Conservation (phyloP, 2,329 filamentous ascomycete genomes). For the Neonectria ditissima region DNA sequence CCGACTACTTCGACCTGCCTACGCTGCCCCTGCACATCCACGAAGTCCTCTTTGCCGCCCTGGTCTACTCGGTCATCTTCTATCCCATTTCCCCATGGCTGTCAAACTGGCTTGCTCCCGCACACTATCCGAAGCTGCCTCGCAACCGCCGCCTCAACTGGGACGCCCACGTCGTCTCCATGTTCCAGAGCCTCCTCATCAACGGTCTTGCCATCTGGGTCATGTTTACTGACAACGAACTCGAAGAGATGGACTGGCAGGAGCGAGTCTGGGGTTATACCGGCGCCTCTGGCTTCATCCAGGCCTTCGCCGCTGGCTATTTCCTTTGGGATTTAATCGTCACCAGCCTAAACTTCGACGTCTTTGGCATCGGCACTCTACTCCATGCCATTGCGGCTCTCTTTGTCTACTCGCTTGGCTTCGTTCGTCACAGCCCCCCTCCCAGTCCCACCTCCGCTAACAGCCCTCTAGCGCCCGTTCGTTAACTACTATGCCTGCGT, state of each 20-base stretch:
- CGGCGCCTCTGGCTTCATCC: conserved; percentile 76
- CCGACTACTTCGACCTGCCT: conserved; percentile 70
- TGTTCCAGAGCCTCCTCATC: conserved; percentile 81
- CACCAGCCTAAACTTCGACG: conserved; percentile 73
- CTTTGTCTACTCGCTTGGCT: conserved; percentile 80
- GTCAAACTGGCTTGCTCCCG: conserved; percentile 71
- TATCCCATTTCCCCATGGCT: conserved; percentile 74
- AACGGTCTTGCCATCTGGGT: conserved; percentile 80
- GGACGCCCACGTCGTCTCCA: conserved; percentile 88
- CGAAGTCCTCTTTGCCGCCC: conserved; percentile 75
- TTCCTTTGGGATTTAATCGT: conserved; percentile 86
- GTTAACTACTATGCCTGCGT: conserved; percentile 84
- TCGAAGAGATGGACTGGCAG: conserved; percentile 72
- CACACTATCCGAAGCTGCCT: conserved; percentile 72
- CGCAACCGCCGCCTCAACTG: conserved; percentile 78
- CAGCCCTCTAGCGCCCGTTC: conserved; percentile 74
- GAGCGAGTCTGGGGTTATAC: conserved; percentile 84
- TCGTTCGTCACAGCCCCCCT: conserved; percentile 67
- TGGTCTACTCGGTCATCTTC: conserved; percentile 77
- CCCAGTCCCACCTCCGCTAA: conserved; percentile 23
- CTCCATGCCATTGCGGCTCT: conserved; percentile 82
- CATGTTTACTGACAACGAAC: conserved; percentile 75
- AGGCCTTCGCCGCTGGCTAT: conserved; percentile 82
- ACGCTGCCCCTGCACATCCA: conserved; percentile 82
- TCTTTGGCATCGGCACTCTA: conserved; percentile 82